Conservation (phyloP, 1,284 basidiomycete species). For the Marasmius fiardii region DNA sequence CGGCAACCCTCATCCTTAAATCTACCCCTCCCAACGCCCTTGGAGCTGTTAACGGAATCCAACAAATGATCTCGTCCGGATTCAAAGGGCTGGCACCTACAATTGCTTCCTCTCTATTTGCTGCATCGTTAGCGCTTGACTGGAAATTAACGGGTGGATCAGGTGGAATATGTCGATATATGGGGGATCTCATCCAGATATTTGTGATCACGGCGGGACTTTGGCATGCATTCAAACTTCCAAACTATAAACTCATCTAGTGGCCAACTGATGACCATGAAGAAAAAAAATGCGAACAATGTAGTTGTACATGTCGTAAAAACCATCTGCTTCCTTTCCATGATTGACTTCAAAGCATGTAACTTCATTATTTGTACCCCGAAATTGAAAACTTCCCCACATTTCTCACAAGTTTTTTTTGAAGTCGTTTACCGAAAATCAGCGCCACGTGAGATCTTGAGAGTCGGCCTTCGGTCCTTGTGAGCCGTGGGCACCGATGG, state of each 20-base stretch:
- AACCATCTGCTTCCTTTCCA: too few relatives aligned
- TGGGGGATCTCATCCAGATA: conserved; percentile 8
- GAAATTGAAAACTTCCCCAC: too few relatives aligned
- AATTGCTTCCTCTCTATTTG: conserved; percentile 10
- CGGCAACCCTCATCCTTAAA: conserved; percentile 5
- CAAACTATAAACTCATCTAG: neutral
- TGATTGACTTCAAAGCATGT: too few relatives aligned
- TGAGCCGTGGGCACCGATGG: too few relatives aligned
- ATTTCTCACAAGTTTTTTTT: too few relatives aligned
- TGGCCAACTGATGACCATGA: too few relatives aligned
- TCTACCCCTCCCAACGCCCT: conserved; percentile 13
- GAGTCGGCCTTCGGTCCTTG: too few relatives aligned
- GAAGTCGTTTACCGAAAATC: too few relatives aligned
- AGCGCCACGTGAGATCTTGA: too few relatives aligned
- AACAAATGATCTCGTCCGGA: conserved; percentile 17
- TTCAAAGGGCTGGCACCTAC: conserved; percentile 9
- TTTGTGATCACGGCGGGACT: conserved; percentile 1
- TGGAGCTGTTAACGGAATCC: conserved; percentile 19
- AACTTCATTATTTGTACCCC: too few relatives aligned
- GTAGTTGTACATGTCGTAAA: too few relatives aligned
- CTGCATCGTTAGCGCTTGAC: conserved; percentile 7
- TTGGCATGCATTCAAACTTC: conserved; percentile 5
- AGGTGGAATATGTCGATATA: neutral
- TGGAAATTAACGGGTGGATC: conserved; percentile 2
- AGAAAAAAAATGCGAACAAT: too few relatives aligned